These are phyloP conservation scores for Cenchrus fungigraminus DNA, from an alignment of 176 grass and related monocot genomes.

Conservation along the genomic window DNA sequence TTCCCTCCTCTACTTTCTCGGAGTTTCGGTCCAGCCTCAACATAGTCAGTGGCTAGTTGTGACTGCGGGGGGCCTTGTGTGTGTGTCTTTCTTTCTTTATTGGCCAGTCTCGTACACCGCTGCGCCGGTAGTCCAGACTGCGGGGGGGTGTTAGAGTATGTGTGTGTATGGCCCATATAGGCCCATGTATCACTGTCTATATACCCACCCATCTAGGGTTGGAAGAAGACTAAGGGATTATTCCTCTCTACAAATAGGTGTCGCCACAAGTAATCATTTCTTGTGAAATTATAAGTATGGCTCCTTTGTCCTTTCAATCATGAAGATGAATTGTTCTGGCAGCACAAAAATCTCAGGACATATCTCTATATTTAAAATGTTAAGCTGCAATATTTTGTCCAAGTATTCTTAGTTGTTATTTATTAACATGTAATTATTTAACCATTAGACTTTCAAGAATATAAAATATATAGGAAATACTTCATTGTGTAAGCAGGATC, in stretches of 20 bases:
- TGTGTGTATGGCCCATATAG: too few species aligned
- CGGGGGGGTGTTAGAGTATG: too few species aligned
- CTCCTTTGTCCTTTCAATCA: not conserved
- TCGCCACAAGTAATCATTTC: not conserved
- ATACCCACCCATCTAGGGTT: too few species aligned
- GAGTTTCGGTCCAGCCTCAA: too few species aligned
- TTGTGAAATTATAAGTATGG: conserved; percentile 28
- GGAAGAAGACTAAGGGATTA: too few species aligned
- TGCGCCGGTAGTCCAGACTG: too few species aligned
- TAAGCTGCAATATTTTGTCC: conserved; percentile 12
- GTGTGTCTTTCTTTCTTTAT: too few species aligned
- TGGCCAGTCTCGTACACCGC: too few species aligned
- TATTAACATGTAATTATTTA: not conserved
- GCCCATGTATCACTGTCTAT: too few species aligned
- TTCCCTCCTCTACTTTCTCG: too few species aligned
- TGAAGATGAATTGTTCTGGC: conserved; percentile 5
- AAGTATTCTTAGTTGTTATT: not conserved
- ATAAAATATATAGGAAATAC: conserved; percentile 10
- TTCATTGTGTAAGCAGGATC: conserved; percentile 12
- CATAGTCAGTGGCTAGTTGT: too few species aligned
- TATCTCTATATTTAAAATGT: not conserved
- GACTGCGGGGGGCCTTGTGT: too few species aligned
- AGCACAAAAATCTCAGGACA: not conserved
- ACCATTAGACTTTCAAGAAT: not conserved
- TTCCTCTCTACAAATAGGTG: not conserved